These are phyloP conservation scores for Monilinia polystroma DNA, from an alignment of 2,329 filamentous ascomycete species.

Conservation along the genomic window DNA sequence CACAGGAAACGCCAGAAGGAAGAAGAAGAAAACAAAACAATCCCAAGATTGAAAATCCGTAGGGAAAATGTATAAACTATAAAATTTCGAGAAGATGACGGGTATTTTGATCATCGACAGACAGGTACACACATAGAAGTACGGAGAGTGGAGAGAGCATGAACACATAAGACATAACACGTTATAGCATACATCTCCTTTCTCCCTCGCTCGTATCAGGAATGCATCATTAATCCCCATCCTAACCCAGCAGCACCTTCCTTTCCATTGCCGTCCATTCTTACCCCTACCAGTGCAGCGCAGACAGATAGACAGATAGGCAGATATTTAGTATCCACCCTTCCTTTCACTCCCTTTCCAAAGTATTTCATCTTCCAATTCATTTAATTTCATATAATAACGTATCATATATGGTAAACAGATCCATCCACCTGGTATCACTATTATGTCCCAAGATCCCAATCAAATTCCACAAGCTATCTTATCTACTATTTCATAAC, in stretches of 20 bases:
- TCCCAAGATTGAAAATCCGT: not conserved
- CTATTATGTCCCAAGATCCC: constrained; percentile 6
- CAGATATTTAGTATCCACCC: not conserved
- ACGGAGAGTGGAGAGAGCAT: not conserved
- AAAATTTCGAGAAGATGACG: not conserved
- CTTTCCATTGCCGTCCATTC: not conserved
- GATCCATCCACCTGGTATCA: constrained; percentile 19
- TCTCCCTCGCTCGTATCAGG: not conserved
- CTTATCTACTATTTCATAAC: constrained; percentile 15
- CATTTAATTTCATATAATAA: constrained; percentile 5
- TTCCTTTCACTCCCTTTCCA: constrained; percentile 16
- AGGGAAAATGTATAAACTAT: not conserved
- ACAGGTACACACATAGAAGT: not conserved
- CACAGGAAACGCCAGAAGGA: too few species aligned
- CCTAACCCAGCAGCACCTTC: not conserved
- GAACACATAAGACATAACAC: constrained; percentile 4
- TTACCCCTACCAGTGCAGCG: constrained; percentile 4
- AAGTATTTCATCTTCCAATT: constrained; percentile 5
- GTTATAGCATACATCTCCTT: constrained; percentile 9
- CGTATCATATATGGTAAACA: constrained; percentile 19
- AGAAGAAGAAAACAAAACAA: not conserved
- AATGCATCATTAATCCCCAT: constrained; percentile 17
- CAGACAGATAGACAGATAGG: not conserved
- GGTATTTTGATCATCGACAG: not conserved
- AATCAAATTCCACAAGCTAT: not conserved